A percentile compares a stretch with the other conserved stretches of the same genome.
These are phyloP conservation scores for Vigna mungo DNA, from an alignment of 306 rosid species.

Conservation along the genomic window DNA sequence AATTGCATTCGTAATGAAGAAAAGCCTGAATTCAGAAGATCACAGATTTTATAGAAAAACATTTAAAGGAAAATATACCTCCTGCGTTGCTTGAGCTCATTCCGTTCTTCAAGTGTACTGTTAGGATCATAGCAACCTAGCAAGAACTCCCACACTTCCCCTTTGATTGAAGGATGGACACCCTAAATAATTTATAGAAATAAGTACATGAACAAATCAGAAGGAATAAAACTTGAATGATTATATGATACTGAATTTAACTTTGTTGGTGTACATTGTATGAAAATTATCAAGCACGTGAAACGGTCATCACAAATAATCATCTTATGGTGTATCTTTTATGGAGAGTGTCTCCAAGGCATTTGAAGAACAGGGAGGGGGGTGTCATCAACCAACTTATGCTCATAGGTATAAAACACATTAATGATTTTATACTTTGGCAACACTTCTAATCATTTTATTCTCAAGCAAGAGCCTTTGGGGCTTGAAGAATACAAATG, in stretches of 20 bases:
- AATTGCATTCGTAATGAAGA: neutral
- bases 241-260: constrained; percentile 14
- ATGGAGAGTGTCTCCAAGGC: constrained; percentile 1
- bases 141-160: constrained; percentile 94
- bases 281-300: constrained; percentile 31
- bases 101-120: constrained; percentile 83
- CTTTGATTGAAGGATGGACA: constrained; percentile 94
- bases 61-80: constrained; percentile 59
- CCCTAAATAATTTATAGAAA: constrained; percentile 64
- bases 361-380: neutral
- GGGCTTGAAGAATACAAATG: neutral
- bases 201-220: constrained; percentile 22
- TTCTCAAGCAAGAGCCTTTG: neutral
- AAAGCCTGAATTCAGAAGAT: neutral
- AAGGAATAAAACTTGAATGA: constrained; percentile 31
- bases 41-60: constrained; percentile 28
- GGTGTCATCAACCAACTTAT: neutral
- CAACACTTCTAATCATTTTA: neutral
- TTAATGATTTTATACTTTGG: neutral
- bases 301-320: constrained; percentile 28
- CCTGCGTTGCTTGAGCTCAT: constrained; percentile 66
- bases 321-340: constrained; percentile 25
- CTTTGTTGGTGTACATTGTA: constrained; percentile 1
- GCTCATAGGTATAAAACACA: neutral
- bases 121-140: constrained; percentile 90